Percentiles rank a stretch among this genome's conserved stretches.
Evolutionary conservation across 192 early-diverging fungal species (phyloP).

Genomic region (Thoreauomyces humboldtii): DNA sequence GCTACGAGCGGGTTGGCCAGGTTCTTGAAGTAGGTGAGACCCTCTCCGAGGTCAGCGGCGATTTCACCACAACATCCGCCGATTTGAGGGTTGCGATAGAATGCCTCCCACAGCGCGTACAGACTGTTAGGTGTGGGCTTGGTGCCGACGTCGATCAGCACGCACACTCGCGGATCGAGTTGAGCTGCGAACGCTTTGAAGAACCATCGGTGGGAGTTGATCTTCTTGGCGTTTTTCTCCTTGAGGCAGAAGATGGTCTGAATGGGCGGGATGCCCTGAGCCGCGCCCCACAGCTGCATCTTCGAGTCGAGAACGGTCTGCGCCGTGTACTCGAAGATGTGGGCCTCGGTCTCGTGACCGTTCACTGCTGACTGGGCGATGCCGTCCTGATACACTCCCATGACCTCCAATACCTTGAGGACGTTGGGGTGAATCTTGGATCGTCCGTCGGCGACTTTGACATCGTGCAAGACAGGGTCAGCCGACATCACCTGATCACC

Average conservation of each 20-base stretch:
- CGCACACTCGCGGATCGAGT: conserved; percentile 65
- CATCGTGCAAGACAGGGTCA: not conserved
- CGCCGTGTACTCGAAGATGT: conserved; percentile 72
- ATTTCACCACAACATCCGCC: conserved; percentile 96
- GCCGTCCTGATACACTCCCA: conserved; percentile 83
- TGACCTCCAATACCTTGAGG: conserved; percentile 66
- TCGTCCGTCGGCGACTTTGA: conserved; percentile 72
- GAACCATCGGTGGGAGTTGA: conserved; percentile 79
- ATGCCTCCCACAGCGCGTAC: conserved; percentile 91
- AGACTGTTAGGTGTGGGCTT: conserved; percentile 77
- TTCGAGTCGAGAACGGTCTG: conserved; percentile 72
- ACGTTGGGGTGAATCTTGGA: conserved; percentile 70
- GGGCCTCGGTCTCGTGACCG: conserved; percentile 65
- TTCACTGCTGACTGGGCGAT: conserved; percentile 65
- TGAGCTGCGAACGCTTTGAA: conserved; percentile 70
- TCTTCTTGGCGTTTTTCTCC: conserved; percentile 91
- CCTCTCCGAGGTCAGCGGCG: conserved; percentile 73
- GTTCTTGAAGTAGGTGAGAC: conserved; percentile 42
- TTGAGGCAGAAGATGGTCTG: conserved; percentile 87
- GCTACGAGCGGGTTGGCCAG: conserved; percentile 66
- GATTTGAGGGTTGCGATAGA: conserved; percentile 72
- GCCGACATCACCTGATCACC: too few species aligned
- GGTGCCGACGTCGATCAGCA: conserved; percentile 92
- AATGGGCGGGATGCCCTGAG: conserved; percentile 65
- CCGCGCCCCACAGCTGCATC: conserved; percentile 65